Conservation (phyloP, 2,329 filamentous ascomycete genomes). For the Penicillium digitatum region DNA sequence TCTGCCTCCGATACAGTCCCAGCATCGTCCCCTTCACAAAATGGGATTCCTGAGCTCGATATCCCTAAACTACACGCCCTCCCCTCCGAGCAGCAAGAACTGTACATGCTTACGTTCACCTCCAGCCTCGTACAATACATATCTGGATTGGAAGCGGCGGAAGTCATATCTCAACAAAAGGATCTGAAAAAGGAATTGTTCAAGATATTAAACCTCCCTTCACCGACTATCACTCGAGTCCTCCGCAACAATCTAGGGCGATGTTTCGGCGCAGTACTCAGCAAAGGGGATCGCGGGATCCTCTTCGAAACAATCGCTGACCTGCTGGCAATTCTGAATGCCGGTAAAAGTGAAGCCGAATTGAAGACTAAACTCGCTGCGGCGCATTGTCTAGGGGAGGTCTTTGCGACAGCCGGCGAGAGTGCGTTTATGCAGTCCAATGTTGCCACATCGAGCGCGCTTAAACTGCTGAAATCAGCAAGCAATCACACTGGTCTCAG, state of each 20-base stretch:
- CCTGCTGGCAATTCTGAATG: slow-evolving; percentile 66
- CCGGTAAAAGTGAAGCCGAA: slow-evolving; percentile 74
- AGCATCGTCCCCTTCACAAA: slow-evolving; percentile 34
- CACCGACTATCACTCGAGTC: slow-evolving; percentile 79
- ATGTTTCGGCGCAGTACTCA: slow-evolving; percentile 78
- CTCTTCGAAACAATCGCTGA: slow-evolving; percentile 95
- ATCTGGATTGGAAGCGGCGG: slow-evolving; percentile 64
- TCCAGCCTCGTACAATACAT: slow-evolving; percentile 80
- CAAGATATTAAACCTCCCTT: slow-evolving; percentile 78
- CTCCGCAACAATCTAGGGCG: slow-evolving; percentile 84
- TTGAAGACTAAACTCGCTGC: slow-evolving; percentile 80
- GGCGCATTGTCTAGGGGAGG: slow-evolving; percentile 77
- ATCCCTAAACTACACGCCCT: slow-evolving; percentile 82
- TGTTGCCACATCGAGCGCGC: slow-evolving; percentile 64
- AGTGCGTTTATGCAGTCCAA: slow-evolving; percentile 82
- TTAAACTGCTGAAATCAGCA: slow-evolving; percentile 76
- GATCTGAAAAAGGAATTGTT: slow-evolving; percentile 92
- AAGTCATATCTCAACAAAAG: slow-evolving; percentile 82
- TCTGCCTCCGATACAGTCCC: slow-evolving; percentile 36
- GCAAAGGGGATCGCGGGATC: slow-evolving; percentile 80
- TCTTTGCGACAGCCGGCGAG: slow-evolving; percentile 89
- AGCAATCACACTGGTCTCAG: slow-evolving; percentile 77
- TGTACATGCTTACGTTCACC: slow-evolving; percentile 86
- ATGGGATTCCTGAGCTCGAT: slow-evolving; percentile 65
- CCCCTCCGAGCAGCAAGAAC: slow-evolving; percentile 89